Conservation (phyloP, 1,284 basidiomycete species). For the Takashimella tepidaria region DNA sequence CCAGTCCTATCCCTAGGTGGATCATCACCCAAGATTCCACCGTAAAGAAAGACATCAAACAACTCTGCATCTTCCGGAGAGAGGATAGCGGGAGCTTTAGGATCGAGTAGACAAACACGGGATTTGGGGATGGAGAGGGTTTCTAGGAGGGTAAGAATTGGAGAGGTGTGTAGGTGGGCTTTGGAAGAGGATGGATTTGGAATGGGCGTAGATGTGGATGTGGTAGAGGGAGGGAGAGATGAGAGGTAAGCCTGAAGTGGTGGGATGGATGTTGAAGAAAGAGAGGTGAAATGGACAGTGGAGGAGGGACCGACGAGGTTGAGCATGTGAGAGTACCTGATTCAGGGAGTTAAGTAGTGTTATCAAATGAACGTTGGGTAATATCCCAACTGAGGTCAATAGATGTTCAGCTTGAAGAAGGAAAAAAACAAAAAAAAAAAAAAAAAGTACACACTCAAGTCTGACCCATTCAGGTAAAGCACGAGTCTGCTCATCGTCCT, state of each 20-base stretch:
- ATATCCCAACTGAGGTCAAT: no score
- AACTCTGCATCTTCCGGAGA: constrained; percentile 66
- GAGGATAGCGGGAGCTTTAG: constrained; percentile 65
- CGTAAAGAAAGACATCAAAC: constrained; percentile 83
- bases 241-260: constrained; percentile 55
- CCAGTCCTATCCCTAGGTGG: constrained; percentile 57
- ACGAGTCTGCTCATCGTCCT: constrained; percentile 69
- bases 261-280: constrained; percentile 63
- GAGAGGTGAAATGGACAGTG: constrained; percentile 73
- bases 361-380: no score
- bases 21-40: constrained; percentile 52
- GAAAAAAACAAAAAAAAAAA: constrained; percentile 1
- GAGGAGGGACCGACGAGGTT: constrained; percentile 61
- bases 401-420: no score
- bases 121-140: constrained; percentile 52
- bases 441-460: constrained; percentile 60
- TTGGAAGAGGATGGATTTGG: constrained; percentile 47
- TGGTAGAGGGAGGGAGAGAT: constrained; percentile 12
- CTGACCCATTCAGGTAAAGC: constrained; percentile 76
- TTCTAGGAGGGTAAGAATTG: constrained; percentile 64
- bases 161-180: constrained; percentile 57
- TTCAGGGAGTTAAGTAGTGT: constrained; percentile 27
- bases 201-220: no score
- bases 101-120: constrained; percentile 81
- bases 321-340: constrained; percentile 65